Percentiles rank a stretch among this genome's conserved stretches.
These are phyloP conservation scores for Tuber magnatum DNA, from an alignment of 495 filamentous ascomycete genomes.

Conservation along the genomic window DNA sequence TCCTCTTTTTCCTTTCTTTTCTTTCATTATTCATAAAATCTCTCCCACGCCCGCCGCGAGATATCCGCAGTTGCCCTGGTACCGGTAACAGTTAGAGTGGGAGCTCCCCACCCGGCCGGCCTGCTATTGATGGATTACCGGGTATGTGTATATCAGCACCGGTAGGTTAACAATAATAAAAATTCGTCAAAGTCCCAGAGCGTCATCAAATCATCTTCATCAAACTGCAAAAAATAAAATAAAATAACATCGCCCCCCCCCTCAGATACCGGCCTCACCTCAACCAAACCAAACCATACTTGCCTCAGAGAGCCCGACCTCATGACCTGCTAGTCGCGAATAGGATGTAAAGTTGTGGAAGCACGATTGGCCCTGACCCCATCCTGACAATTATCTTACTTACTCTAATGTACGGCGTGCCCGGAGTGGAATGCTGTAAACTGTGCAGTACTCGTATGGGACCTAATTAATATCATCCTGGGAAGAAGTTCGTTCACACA, in stretches of 20 bases:
- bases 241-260: neutral
- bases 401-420: neutral
- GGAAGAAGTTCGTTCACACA: neutral
- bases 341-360: neutral
- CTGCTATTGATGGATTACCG: neutral
- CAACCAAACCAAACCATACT: neutral
- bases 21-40: conserved; percentile 61
- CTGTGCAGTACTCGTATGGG: conserved; percentile 1
- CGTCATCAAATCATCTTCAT: neutral
- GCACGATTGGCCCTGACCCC: neutral
- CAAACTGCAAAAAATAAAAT: conserved; percentile 2
- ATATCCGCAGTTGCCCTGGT: conserved; percentile 61
- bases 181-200: conserved; percentile 1
- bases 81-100: neutral
- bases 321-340: neutral
- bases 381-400: neutral
- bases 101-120: neutral
- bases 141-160: neutral
- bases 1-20: conserved; percentile 62
- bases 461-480: neutral
- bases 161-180: conserved; percentile 7
- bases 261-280: neutral
- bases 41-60: conserved; percentile 72
- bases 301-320: neutral
- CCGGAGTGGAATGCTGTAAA: neutral